Evolutionary conservation across 1,139 yeast species (phyloP), one percentile per base, ranked within the genome.

Genomic region (Scheffersomyces titani): DNA sequence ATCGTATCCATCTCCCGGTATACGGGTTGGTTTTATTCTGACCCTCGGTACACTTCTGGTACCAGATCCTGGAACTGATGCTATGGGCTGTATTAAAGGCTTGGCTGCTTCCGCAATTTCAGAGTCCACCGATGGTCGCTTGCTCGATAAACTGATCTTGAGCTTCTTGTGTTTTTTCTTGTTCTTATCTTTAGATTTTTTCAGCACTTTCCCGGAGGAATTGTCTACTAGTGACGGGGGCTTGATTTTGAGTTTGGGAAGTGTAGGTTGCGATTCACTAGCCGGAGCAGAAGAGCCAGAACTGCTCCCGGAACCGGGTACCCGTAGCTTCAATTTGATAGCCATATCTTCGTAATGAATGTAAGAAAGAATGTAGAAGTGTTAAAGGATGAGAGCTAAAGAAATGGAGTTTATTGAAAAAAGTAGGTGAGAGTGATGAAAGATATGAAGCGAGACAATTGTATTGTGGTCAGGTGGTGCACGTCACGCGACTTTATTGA

Each of bases 1-100:
- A 69, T 94, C 99, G 71, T 94, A 94, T 0, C 98, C 98, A 64
- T 93, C 97, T 1, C 97, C 97, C 0, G 97, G 96, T 9, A 89
- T 82, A 62, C 97, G 76, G 0, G 91, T 88, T 0, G 97, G 96
- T 66, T 91, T 92, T 56, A 93, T 87, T 60, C 96, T 76, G 55
- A 92, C 87, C 51, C 87, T 77, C 0, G 94, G 93, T 1, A 57
- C 44, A 52, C 57, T 6, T 24, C 55, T 7, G 53, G 50, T 13
- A 19, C 19, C 44, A 20, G 53, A 52, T n/a, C 19, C 51, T 19
- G 52, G 52, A 19, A n/a, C 48, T 22, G n/a, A 50, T 21, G 16
- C 52, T 49, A 9, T 19, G 6, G 24, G 16, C n/a, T 19, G 24
- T 7, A 19, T 16, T 11, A 13, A 9, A 21, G 22, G 19, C 19